Percentiles rank a stretch among this genome's conserved stretches.
These are phyloP conservation scores for Fusarium subtropicale DNA, from an alignment of 2,329 filamentous ascomycete genomes.

Conservation along the genomic window DNA sequence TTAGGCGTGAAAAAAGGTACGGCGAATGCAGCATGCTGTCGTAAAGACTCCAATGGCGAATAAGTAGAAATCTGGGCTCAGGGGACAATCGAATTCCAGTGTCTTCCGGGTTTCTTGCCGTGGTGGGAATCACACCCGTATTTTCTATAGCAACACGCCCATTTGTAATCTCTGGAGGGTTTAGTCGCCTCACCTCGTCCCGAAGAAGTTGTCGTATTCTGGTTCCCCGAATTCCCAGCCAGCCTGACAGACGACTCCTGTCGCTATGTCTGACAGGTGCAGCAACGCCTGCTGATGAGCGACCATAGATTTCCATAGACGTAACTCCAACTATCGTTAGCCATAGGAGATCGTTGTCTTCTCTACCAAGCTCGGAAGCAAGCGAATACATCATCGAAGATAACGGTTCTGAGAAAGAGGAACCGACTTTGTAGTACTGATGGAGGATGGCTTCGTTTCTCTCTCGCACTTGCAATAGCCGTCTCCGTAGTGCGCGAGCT, in stretches of 20 bases:
- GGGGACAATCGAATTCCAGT: slow-evolving; percentile 92
- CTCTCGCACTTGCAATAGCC: slow-evolving; percentile 78
- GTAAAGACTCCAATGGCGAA: slow-evolving; percentile 96
- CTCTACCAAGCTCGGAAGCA: slow-evolving; percentile 91
- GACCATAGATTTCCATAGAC: slow-evolving; percentile 92
- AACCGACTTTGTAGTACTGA: slow-evolving; percentile 86
- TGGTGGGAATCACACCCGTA: slow-evolving; percentile 87
- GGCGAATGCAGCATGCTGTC: slow-evolving; percentile 99
- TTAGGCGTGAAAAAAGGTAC: slow-evolving; percentile 89
- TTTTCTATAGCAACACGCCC: slow-evolving; percentile 73
- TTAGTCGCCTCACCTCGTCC: slow-evolving; percentile 93
- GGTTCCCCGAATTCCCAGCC: slow-evolving; percentile 84
- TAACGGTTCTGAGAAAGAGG: slow-evolving; percentile 93
- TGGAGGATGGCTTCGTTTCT: slow-evolving; percentile 82
- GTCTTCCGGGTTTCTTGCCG: slow-evolving; percentile 88
- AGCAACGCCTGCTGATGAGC: slow-evolving; percentile 83
- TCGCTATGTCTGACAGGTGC: slow-evolving; percentile 67
- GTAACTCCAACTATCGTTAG: slow-evolving; percentile 93
- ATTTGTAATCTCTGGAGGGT: slow-evolving; percentile 77
- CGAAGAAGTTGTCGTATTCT: slow-evolving; percentile 86
- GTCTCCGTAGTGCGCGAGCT: slow-evolving; percentile 76
- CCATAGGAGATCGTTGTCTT: slow-evolving; percentile 97
- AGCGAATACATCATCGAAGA: slow-evolving; percentile 95
- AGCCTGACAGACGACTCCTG: slow-evolving; percentile 71
- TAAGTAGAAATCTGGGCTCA: slow-evolving; percentile 91